Evolutionary conservation across 2,329 filamentous ascomycete genomes (phyloP), one percentile per base, ranked within the genome.

Genomic region (Hirsutella thompsonii): DNA sequence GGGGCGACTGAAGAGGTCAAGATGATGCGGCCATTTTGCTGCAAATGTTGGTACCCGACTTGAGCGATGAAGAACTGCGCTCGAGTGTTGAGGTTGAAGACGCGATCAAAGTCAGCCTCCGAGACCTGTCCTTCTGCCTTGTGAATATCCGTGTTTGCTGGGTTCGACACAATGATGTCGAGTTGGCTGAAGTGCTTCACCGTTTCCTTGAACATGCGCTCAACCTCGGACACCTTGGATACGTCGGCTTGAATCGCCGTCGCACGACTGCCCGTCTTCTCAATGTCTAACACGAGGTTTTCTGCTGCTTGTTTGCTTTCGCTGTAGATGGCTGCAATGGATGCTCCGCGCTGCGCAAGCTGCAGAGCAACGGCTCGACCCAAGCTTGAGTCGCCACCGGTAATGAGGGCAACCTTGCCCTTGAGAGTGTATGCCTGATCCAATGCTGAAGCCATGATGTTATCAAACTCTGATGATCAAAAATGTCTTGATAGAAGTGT

Each of bases 31-130:
- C 82, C 81, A 43, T 79, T 76, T 30, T 76, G 63, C 62, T 80
- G 74, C 41, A 85, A 70, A 58, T 81, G 64, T 61, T 79, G 79
- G 68, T 81, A 81, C 35, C 80, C 80, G 46, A 80, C 74, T 53
- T 79, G 76, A 29, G 79, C 79, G 38, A 83, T 77, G 61, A 84
- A 83, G 67, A 83, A 83, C 60, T 83, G 79, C 32, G 78, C 79
- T 8, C 77, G 67, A 6, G 79, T 72, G 62, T 83, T 83, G 57
- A 83, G 62, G 62, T 66, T 69, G 67, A 83, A 81, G 48, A 83
- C 78, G 46, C 79, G 76, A 58, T 84, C 79, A 56, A 76, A 83
- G 61, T 82, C 79, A 64, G 83, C 79, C 57, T 79, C 74, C 4
- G 75, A 72, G 37, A 83, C 77, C 51, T 82, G 76, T 63, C 79